Evolutionary conservation across 306 rosid species (phyloP), one percentile per base, ranked within the genome.

Genomic region (Gillenia trifoliata): DNA sequence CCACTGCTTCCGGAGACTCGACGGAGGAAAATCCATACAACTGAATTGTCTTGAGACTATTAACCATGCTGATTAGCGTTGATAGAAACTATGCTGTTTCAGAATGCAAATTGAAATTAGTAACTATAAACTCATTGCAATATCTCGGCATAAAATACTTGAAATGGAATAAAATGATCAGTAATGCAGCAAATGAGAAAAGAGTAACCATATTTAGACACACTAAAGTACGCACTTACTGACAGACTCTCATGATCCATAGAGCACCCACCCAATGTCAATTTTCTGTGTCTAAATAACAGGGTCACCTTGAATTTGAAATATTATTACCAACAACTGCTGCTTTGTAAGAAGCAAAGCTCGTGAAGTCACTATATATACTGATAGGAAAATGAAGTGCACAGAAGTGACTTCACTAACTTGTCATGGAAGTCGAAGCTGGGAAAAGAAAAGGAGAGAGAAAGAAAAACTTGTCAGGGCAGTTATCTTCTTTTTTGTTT

Each of bases 1-100:
- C 76, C 17, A 85, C 85, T 4, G 52, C 82, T 34, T 69, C 75
- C 5, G 83, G 72, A 22, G 85, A 76, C 41, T 66, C 67, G 13
- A 11, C 26, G 31, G 30, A 57, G 26, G 64, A 23, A 57, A 57
- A 57, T 25, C 64, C 64, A 11, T 57, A 57, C 64, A 57, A 25
- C 26, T 23, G 7, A 57, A 57, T 11, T 57, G 64, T 25, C 41
- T 7, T 8, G 2, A 38, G 11, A 47, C 20, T 47, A 30, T 56
- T 56, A n/a, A 56, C 29, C 31, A 57, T 22, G 15, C 11, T 57
- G 15, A 25, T 8, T 11, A 25, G 8, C 19, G 19, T 47, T 47
- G 52, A 47, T 16, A 17, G 52, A 17, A 47, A 1, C 52, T 36
- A 0, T 25, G 63, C 63, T 57, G 63, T 57, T 57, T 25, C 30